These are phyloP conservation scores for Curvularia sp. DNA, from an alignment of 2,329 filamentous ascomycete species.

Conservation along the genomic window DNA sequence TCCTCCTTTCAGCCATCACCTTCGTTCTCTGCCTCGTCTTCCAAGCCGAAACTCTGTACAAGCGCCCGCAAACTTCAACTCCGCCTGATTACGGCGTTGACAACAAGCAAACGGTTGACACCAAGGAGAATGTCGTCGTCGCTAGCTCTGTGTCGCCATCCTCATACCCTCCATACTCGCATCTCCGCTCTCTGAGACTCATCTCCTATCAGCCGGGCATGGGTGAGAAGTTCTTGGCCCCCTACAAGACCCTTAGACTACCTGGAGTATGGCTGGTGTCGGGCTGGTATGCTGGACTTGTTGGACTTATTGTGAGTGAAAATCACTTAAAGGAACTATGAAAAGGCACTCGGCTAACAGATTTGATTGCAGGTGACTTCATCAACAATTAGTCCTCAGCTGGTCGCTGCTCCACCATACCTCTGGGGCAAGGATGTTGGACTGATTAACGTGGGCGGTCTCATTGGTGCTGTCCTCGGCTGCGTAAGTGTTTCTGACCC, in stretches of 20 bases:
- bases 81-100: constrained; percentile 20
- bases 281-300: constrained; percentile 52
- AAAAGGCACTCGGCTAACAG: not conserved
- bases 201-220: constrained; percentile 47
- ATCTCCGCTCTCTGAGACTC: constrained; percentile 47
- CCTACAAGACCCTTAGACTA: constrained; percentile 48
- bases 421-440: constrained; percentile 52
- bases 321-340: too few relatives aligned
- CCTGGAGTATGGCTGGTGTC: constrained; percentile 54
- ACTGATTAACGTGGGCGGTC: constrained; percentile 49
- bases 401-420: constrained; percentile 51
- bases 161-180: constrained; percentile 41
- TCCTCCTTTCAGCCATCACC: constrained; percentile 44
- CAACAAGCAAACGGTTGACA: constrained; percentile 24
- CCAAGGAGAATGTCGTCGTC: constrained; percentile 26
- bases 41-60: constrained; percentile 52
- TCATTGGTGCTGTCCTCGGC: constrained; percentile 49
- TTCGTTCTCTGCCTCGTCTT: constrained; percentile 48
- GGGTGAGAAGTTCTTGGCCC: constrained; percentile 45
- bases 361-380: constrained; percentile 26
- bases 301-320: constrained; percentile 48
- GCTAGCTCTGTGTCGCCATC: constrained; percentile 16
- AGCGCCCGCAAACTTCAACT: constrained; percentile 34
- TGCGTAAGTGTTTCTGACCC: constrained; percentile 21
- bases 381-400: constrained; percentile 47